Evolutionary conservation across 1,284 basidiomycete species (phyloP), one percentile per base, ranked within the genome.

Genomic region (Ustilago trichophora): DNA sequence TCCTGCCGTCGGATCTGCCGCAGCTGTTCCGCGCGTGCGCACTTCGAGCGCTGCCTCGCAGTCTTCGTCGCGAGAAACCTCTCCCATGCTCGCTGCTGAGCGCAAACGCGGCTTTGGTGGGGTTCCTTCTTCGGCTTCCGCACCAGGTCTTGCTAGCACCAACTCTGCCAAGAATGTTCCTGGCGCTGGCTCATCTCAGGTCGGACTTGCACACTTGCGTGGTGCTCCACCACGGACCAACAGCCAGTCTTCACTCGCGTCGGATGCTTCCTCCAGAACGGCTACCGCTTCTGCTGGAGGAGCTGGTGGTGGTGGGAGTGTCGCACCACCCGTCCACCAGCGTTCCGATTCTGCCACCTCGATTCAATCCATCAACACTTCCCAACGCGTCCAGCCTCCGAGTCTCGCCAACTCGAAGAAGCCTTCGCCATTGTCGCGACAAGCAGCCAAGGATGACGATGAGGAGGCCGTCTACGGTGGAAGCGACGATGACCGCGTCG

Each of bases 371-470:
- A 34, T 48, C 54, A 62, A 58, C 40, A 40, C 31, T 10, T 58
- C 55, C 10, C 62, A 57, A 31, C 62, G 53, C 16, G 46, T 16
- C 3, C 48, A 56, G 26, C 45, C 58, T 10, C 18, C 47, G 2
- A 60, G 57, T 46, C 11, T 33, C n/a, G 53, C 48, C 18, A 45
- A 55, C 18, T 48, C 57, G 49, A 77, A 75, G 55, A 72, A 69
- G 42, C 75, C 76, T 18, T 78, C 76, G 22, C 76, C 76, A 2
- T 43, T 78, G 12, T 78, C 76, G 12, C 55, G 67, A 40, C 71
- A 64, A 32, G 48, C 57, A 3, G 48, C 52, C 46, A 56, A 58
- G 53, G 73, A 72, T 13, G 75, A 77, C 45, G 73, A 75, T 19
- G 56, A 66, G 9, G 67, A 55, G 24, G 75, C 73, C 3, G 54